A percentile compares a stretch with the other conserved stretches of the same genome.
Evolutionary conservation across 2,329 filamentous ascomycete species (phyloP).

Genomic region (Chaetomiaceae sp.): DNA sequence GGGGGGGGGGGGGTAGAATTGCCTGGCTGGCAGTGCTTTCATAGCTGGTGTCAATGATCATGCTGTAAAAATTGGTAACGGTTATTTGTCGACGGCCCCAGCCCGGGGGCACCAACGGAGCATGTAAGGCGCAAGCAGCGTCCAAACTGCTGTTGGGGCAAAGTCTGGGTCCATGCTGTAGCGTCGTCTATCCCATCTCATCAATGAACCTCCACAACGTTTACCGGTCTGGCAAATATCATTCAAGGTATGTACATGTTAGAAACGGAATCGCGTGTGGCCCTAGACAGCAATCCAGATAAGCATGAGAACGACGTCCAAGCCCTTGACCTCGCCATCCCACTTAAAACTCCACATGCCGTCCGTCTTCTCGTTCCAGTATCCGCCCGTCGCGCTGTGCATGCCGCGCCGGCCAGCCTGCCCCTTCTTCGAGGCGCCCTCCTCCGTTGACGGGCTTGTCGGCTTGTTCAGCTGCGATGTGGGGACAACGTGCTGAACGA

Average conservation of each 20-base stretch:
- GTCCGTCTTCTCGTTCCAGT: constrained; percentile 87
- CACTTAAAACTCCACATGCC: constrained; percentile 90
- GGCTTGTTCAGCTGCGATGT: constrained; percentile 61
- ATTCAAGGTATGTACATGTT: constrained; percentile 7
- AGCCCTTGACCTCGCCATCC: constrained; percentile 63
- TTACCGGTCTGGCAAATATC: neutral
- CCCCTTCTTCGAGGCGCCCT: constrained; percentile 60
- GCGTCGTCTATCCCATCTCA: neutral
- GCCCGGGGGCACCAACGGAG: too few relatives aligned
- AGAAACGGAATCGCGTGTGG: neutral
- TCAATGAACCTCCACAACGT: neutral
- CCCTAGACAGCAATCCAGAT: constrained; percentile 71
- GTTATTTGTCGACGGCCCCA: too few relatives aligned
- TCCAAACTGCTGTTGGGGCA: too few relatives aligned
- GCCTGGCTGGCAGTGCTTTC: too few relatives aligned
- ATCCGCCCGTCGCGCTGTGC: constrained; percentile 80
- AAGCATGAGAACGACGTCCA: constrained; percentile 67
- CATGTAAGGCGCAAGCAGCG: too few relatives aligned
- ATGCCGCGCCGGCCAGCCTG: constrained; percentile 82
- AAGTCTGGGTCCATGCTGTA: too few relatives aligned
- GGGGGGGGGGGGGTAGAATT: too few relatives aligned
- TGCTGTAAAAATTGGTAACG: too few relatives aligned
- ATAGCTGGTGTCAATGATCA: too few relatives aligned
- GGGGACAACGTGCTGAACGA: constrained; percentile 85
- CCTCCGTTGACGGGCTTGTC: constrained; percentile 45